Evolutionary conservation across 2,329 filamentous ascomycete genomes (phyloP).

Genomic region (Cytospora piceae): DNA sequence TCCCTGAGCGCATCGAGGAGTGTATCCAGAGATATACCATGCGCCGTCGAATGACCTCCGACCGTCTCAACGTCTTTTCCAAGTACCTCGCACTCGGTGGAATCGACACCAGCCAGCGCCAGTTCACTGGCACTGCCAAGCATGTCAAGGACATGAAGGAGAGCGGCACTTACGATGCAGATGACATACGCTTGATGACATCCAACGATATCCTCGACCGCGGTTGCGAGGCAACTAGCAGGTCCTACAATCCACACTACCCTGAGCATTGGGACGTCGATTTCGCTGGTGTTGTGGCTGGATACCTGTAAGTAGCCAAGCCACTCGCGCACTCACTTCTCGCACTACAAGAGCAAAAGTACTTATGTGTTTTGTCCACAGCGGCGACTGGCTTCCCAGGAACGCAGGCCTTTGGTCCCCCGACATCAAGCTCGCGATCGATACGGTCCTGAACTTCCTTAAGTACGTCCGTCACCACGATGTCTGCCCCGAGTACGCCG

Average conservation of each 20-base stretch:
- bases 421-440: slow-evolving; percentile 62
- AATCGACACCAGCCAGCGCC: slow-evolving; percentile 60
- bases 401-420: slow-evolving; percentile 59
- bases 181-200: slow-evolving; percentile 66
- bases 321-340: neutral
- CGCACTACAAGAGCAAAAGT: neutral
- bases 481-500: slow-evolving; percentile 79
- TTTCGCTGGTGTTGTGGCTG: slow-evolving; percentile 76
- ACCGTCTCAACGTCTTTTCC: slow-evolving; percentile 68
- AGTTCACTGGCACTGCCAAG: slow-evolving; percentile 63
- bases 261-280: slow-evolving; percentile 74
- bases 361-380: slow-evolving; percentile 33
- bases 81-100: slow-evolving; percentile 86
- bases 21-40: slow-evolving; percentile 82
- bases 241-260: slow-evolving; percentile 55
- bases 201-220: slow-evolving; percentile 64
- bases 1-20: slow-evolving; percentile 76
- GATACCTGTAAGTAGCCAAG: slow-evolving; percentile 68
- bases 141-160: slow-evolving; percentile 43
- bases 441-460: slow-evolving; percentile 81
- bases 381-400: slow-evolving; percentile 60
- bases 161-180: slow-evolving; percentile 53
- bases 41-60: slow-evolving; percentile 72
- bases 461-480: slow-evolving; percentile 84
- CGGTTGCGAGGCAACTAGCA: slow-evolving; percentile 42